Evolutionary conservation across 192 early-diverging fungal genomes (phyloP).

Genomic region (Phycomyces blakesleeanus): DNA sequence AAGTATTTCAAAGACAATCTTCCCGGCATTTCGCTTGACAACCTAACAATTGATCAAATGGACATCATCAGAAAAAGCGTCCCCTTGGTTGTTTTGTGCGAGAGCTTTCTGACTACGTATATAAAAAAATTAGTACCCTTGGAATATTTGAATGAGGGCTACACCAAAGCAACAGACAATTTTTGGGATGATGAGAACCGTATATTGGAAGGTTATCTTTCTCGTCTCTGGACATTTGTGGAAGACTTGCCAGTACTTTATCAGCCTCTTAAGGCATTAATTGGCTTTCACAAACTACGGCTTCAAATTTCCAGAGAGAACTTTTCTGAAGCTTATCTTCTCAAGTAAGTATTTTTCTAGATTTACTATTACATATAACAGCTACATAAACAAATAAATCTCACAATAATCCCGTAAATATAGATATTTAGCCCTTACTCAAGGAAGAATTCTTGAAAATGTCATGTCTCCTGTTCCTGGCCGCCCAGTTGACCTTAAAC

Average conservation of each 20-base stretch:
- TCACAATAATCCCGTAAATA: too few relatives aligned
- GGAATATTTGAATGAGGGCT: background rate
- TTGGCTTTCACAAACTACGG: slow-evolving; percentile 9
- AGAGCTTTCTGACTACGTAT: slow-evolving; percentile 8
- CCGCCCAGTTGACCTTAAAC: background rate
- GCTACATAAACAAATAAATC: background rate
- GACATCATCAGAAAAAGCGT: slow-evolving; percentile 8
- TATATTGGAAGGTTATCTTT: slow-evolving; percentile 3
- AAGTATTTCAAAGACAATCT: background rate
- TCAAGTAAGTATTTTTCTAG: slow-evolving; percentile 2
- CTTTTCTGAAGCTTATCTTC: slow-evolving; percentile 8
- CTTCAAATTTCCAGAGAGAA: slow-evolving; percentile 12
- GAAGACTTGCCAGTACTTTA: slow-evolving; percentile 8
- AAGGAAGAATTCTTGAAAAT: background rate
- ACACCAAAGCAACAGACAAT: background rate
- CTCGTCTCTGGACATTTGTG: background rate
- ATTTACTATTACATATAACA: background rate
- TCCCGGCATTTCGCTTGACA: background rate
- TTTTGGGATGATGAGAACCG: slow-evolving; percentile 11
- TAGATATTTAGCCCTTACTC: background rate
- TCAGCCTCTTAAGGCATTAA: slow-evolving; percentile 1
- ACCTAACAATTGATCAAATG: slow-evolving; percentile 15
- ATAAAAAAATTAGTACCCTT: slow-evolving; percentile 3
- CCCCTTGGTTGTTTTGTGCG: background rate
- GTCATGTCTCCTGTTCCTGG: background rate